Evolutionary conservation across 345 rosid genomes (phyloP).

Genomic region (Camelina sativa): DNA sequence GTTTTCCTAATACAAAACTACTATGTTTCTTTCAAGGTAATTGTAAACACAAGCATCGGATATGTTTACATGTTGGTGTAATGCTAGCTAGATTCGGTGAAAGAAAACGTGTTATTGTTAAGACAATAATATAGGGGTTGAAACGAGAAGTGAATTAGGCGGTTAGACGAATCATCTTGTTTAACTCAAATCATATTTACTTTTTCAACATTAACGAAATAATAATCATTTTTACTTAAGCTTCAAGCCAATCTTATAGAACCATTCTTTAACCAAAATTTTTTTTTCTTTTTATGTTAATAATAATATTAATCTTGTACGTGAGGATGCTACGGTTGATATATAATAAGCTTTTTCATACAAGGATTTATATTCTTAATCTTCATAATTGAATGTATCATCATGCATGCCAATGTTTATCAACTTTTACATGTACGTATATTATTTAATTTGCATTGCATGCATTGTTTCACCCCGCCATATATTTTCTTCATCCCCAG

Average conservation of each 20-base stretch:
- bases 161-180: constrained; percentile 34
- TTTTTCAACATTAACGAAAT: constrained; percentile 16
- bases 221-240: constrained; percentile 34
- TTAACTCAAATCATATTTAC: constrained; percentile 19
- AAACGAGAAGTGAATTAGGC: constrained; percentile 4
- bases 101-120: constrained; percentile 13
- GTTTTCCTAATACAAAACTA: background rate
- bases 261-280: too few relatives aligned
- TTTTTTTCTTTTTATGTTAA: background rate
- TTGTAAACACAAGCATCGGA: background rate
- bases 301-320: constrained; percentile 3
- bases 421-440: background rate
- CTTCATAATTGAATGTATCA: background rate
- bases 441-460: constrained; percentile 1
- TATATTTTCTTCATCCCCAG: background rate
- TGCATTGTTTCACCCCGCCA: background rate
- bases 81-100: constrained; percentile 27
- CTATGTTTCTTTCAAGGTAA: background rate
- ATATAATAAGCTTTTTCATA: background rate
- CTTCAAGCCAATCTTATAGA: constrained; percentile 23
- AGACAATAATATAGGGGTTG: constrained; percentile 3
- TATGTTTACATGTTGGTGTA: background rate
- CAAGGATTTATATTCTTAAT: background rate
- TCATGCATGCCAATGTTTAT: too few relatives aligned
- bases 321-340: constrained; percentile 8